These are phyloP conservation scores for Cicer cuneatum DNA, from an alignment of 306 rosid species.

Conservation along the genomic window DNA sequence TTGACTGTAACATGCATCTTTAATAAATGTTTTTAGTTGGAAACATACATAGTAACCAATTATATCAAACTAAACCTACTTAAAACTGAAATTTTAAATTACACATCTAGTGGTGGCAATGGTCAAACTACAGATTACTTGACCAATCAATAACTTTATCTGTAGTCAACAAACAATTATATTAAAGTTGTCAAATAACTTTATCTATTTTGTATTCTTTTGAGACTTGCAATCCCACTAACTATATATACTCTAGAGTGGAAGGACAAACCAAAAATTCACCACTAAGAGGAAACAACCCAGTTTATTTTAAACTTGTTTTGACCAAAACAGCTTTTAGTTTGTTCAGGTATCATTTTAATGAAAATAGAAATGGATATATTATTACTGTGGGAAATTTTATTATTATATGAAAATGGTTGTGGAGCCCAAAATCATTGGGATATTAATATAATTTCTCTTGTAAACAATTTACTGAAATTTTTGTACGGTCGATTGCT, in stretches of 20 bases:
- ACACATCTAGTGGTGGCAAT: not conserved
- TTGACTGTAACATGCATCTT: constrained; percentile 10
- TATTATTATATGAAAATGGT: constrained; percentile 4
- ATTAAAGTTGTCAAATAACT: constrained; percentile 12
- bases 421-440: constrained; percentile 13
- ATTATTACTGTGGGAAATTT: constrained; percentile 2
- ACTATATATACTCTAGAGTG: constrained; percentile 2
- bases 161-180: not conserved
- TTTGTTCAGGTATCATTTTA: constrained; percentile 14
- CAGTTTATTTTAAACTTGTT: constrained; percentile 1
- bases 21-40: constrained; percentile 14
- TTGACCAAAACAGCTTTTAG: constrained; percentile 20
- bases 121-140: constrained; percentile 3
- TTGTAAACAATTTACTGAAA: constrained; percentile 34
- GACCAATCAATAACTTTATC: constrained; percentile 15
- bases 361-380: constrained; percentile 17
- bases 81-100: constrained; percentile 21
- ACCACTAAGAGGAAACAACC: constrained; percentile 20
- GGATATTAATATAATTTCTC: constrained; percentile 2
- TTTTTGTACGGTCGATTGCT: constrained; percentile 13
- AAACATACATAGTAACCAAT: constrained; percentile 9
- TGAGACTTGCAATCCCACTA: not conserved
- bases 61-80: not conserved
- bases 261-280: constrained; percentile 31
- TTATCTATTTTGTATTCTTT: not conserved